These are phyloP conservation scores for Calendula officinalis DNA, from an alignment of 129 eudicot genomes.

Conservation along the genomic window DNA sequence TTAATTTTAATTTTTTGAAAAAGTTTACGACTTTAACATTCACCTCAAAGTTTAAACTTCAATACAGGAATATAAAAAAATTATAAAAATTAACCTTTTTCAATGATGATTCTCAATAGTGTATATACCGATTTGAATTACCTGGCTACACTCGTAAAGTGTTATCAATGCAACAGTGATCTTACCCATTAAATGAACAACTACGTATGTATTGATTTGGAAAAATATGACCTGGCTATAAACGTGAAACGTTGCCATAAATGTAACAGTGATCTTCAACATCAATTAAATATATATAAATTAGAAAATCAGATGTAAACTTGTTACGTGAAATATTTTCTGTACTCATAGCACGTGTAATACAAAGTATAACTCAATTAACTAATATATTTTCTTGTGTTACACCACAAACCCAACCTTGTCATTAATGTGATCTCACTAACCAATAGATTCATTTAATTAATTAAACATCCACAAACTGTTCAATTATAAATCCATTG, in stretches of 20 bases:
- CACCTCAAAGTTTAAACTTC: background rate
- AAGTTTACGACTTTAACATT: background rate
- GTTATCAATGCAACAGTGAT: conserved; percentile 30
- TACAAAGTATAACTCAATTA: background rate
- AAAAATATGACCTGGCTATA: conserved; percentile 20
- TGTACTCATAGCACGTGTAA: conserved; percentile 25
- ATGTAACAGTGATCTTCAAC: conserved; percentile 17
- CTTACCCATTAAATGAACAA: conserved; percentile 25
- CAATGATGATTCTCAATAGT: background rate
- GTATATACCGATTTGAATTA: conserved; percentile 21
- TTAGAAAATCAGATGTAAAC: conserved; percentile 19
- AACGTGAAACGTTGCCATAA: conserved; percentile 27
- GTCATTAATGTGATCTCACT: conserved; percentile 19
- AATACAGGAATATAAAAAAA: background rate
- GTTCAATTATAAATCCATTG: conserved; percentile 1
- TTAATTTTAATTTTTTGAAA: too few relatives aligned
- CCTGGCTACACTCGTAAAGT: conserved; percentile 30
- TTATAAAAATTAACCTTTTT: background rate
- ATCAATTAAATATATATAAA: background rate
- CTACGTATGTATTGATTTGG: conserved; percentile 7
- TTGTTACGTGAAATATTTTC: conserved; percentile 13
- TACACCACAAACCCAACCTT: conserved; percentile 22
- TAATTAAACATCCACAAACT: background rate
- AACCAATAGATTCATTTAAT: conserved; percentile 1
- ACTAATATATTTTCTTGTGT: conserved; percentile 2